A percentile compares a stretch with the other conserved stretches of the same genome.
These are phyloP conservation scores for Trebouxia sp. DNA, from an alignment of 139 green algal species.

Conservation along the genomic window DNA sequence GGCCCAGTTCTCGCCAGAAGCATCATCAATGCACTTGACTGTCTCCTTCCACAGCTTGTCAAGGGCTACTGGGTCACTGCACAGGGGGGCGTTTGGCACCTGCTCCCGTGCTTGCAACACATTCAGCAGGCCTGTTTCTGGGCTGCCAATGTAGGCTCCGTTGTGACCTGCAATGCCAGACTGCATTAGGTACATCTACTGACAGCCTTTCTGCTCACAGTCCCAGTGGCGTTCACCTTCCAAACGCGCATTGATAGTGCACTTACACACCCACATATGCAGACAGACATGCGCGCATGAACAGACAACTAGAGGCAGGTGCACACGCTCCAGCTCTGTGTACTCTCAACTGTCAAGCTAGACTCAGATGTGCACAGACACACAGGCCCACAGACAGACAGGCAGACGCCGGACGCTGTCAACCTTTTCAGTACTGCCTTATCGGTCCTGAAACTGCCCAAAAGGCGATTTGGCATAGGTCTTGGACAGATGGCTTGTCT, in stretches of 20 bases:
- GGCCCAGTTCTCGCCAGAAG: constrained; percentile 3
- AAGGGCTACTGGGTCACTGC: constrained; percentile 34
- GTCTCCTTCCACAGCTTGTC: constrained; percentile 17
- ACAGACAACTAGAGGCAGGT: background rate
- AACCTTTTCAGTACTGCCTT: too few relatives aligned
- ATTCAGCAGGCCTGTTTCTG: constrained; percentile 37
- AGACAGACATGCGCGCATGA: background rate
- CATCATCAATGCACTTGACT: constrained; percentile 15
- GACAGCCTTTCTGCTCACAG: too few relatives aligned
- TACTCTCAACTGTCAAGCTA: background rate
- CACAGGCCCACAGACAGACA: constrained; percentile 15
- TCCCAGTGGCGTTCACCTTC: too few relatives aligned
- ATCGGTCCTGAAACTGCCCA: too few relatives aligned
- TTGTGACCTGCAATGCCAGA: constrained; percentile 30
- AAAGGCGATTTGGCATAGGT: too few relatives aligned
- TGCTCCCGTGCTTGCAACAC: constrained; percentile 37
- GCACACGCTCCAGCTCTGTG: background rate
- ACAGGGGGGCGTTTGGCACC: constrained; percentile 41
- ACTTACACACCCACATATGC: background rate
- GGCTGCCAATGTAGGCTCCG: constrained; percentile 39
- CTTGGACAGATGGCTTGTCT: too few relatives aligned
- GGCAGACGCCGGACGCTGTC: too few relatives aligned
- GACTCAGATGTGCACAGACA: background rate
- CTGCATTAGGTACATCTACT: background rate
- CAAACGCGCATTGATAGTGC: background rate